A percentile compares a stretch with the other conserved stretches of the same genome.
These are phyloP conservation scores for Cyberlindnera lachancei DNA, from an alignment of 805 yeast genomes.

Conservation along the genomic window DNA sequence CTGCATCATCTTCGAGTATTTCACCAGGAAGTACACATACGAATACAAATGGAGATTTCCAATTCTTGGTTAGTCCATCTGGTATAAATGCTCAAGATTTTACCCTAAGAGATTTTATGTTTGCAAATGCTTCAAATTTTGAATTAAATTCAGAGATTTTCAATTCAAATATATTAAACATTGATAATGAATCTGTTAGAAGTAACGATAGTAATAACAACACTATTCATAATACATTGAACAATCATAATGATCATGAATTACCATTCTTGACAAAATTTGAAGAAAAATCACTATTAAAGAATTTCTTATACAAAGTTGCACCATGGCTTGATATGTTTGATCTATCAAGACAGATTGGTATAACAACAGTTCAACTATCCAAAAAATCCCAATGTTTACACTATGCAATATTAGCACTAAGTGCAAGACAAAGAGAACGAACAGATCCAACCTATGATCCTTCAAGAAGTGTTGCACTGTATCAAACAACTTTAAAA, in stretches of 20 bases:
- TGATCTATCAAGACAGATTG: conserved; percentile 28
- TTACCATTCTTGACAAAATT: conserved; percentile 25
- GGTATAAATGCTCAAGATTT: conserved; percentile 5
- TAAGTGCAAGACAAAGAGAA: conserved; percentile 28
- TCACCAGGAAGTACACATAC: no score
- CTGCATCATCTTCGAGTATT: no score
- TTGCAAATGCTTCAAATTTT: conserved; percentile 28
- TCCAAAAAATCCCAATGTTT: conserved; percentile 31
- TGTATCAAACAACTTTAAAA: conserved; percentile 29
- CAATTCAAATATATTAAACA: no score
- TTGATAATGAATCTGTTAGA: no score
- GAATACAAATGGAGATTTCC: conserved; percentile 2
- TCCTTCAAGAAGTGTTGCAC: conserved; percentile 20
- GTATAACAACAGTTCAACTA: conserved; percentile 28
- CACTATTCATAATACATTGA: no score
- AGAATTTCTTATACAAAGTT: conserved; percentile 30
- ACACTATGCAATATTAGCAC: conserved; percentile 25
- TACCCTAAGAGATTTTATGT: conserved; percentile 33
- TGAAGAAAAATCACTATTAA: conserved; percentile 26
- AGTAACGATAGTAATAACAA: no score
- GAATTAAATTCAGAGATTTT: no score
- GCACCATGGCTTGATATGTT: conserved; percentile 36
- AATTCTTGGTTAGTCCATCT: conserved; percentile 7
- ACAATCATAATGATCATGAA: no score
- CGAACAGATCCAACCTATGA: conserved; percentile 22